phyloP scores from a whole-genome alignment of 1,139 yeast species.

The Candida tunisiensis region DNA sequence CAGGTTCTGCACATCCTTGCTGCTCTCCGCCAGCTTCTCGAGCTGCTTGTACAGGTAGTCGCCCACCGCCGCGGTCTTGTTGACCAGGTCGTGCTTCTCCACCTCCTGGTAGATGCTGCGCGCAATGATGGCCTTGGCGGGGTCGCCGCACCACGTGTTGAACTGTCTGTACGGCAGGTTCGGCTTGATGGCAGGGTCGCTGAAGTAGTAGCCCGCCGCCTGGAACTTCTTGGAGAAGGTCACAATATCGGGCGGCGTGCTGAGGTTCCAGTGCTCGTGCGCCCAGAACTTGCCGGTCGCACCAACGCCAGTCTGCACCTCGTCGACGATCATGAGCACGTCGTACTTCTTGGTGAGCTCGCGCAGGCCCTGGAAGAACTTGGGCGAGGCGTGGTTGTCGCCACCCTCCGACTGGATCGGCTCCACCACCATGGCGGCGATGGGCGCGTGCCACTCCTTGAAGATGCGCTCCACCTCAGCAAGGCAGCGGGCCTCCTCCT shows the following conservation, averaged over 20 bases:
- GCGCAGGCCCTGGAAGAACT: constrained; percentile 64
- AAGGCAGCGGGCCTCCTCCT: constrained; percentile 56
- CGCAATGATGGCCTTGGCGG: constrained; percentile 59
- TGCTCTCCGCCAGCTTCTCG: constrained; percentile 29
- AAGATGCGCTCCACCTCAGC: constrained; percentile 38
- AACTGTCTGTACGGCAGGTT: constrained; percentile 64
- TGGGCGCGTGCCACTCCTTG: constrained; percentile 42
- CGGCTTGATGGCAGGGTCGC: constrained; percentile 54
- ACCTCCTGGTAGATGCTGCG: constrained; percentile 53
- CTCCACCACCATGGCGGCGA: constrained; percentile 63
- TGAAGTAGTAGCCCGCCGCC: constrained; percentile 72
- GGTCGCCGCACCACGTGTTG: constrained; percentile 89
- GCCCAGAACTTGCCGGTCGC: constrained; percentile 81
- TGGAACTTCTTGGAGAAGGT: constrained; percentile 78
- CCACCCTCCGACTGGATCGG: constrained; percentile 85
- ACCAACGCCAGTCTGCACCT: constrained; percentile 80
- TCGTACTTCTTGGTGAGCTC: constrained; percentile 51
- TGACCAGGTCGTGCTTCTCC: constrained; percentile 38
- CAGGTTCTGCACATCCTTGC: constrained; percentile 36
- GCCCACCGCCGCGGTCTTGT: constrained; percentile 43
- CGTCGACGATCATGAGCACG: constrained; percentile 59
- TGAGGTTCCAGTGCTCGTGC: constrained; percentile 62
- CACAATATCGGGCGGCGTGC: constrained; percentile 64
- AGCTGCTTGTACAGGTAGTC: constrained; percentile 40
- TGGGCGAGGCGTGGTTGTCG: constrained; percentile 65